Conservation (phyloP, 371 early-diverging fungal genomes). For the Syncephalastrum contaminatum region DNA sequence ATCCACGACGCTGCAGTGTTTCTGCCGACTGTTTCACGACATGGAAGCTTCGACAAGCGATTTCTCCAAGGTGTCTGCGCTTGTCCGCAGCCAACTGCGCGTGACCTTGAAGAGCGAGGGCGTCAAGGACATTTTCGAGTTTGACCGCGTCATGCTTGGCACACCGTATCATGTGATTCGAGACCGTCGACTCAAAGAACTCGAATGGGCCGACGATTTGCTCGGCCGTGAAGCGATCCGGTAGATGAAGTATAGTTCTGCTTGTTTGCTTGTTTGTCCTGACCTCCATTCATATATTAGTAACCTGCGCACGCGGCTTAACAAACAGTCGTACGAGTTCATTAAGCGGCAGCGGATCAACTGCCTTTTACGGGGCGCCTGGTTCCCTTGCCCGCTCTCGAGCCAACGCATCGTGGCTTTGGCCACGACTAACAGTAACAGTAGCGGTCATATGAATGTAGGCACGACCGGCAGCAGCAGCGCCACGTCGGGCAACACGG, state of each 20-base stretch:
- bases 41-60: constrained; percentile 68
- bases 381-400: constrained; percentile 60
- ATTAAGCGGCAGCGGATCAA: constrained; percentile 70
- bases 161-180: constrained; percentile 65
- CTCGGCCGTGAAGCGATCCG: constrained; percentile 62
- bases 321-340: constrained; percentile 69
- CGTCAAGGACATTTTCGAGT: constrained; percentile 43
- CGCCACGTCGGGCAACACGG: not conserved
- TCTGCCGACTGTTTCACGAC: constrained; percentile 64
- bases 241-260: constrained; percentile 27
- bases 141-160: constrained; percentile 63
- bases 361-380: constrained; percentile 69
- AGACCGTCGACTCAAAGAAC: constrained; percentile 66
- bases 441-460: no score
- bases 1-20: constrained; percentile 55
- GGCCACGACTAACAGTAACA: not conserved
- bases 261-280: no score
- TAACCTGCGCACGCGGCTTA: constrained; percentile 60
- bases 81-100: constrained; percentile 54
- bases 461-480: not conserved
- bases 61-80: constrained; percentile 58
- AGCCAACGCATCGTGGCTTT: constrained; percentile 14
- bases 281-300: constrained; percentile 28
- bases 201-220: constrained; percentile 71
- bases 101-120: constrained; percentile 42